Evolutionary conservation across 2,329 filamentous ascomycete species (phyloP).

Genomic region (Arthroderma sp.): DNA sequence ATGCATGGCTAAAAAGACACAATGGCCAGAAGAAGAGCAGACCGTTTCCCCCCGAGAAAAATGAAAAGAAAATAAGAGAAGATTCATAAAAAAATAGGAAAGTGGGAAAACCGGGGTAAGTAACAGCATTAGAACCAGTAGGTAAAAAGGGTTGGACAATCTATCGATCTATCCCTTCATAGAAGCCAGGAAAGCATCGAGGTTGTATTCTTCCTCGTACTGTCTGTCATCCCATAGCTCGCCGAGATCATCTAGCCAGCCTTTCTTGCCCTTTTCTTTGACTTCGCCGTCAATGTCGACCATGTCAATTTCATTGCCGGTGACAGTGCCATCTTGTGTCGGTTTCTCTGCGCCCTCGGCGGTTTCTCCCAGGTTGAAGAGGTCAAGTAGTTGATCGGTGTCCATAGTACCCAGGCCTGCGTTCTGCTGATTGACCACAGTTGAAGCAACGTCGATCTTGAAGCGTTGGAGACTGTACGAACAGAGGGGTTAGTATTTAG

Average conservation of each 20-base stretch:
- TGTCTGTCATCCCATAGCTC: constrained; percentile 96
- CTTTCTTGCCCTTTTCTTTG: constrained; percentile 88
- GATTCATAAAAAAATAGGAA: too few species aligned
- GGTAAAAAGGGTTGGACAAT: too few species aligned
- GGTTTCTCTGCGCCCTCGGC: constrained; percentile 45
- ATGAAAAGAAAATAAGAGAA: too few species aligned
- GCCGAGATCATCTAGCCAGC: constrained; percentile 85
- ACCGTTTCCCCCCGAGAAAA: too few species aligned
- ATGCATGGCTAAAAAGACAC: too few species aligned
- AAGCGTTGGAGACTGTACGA: constrained; percentile 73
- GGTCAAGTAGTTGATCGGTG: constrained; percentile 91
- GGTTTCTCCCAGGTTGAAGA: constrained; percentile 81
- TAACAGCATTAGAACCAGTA: too few species aligned
- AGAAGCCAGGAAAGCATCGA: constrained; percentile 87
- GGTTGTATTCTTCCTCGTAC: constrained; percentile 95
- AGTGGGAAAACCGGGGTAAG: too few species aligned
- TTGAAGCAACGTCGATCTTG: constrained; percentile 97
- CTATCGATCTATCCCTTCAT: constrained; percentile 47
- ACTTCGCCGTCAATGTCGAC: constrained; percentile 89
- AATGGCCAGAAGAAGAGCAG: too few species aligned
- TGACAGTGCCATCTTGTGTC: constrained; percentile 47
- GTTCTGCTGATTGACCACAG: constrained; percentile 98
- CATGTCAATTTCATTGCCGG: constrained; percentile 53
- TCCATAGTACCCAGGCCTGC: constrained; percentile 92
- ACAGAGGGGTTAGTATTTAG: constrained; percentile 1